A percentile compares a stretch with the other conserved stretches of the same genome.
phyloP scores from a whole-genome alignment of 2,329 filamentous ascomycete genomes.

The Calonectria leucothoes region DNA sequence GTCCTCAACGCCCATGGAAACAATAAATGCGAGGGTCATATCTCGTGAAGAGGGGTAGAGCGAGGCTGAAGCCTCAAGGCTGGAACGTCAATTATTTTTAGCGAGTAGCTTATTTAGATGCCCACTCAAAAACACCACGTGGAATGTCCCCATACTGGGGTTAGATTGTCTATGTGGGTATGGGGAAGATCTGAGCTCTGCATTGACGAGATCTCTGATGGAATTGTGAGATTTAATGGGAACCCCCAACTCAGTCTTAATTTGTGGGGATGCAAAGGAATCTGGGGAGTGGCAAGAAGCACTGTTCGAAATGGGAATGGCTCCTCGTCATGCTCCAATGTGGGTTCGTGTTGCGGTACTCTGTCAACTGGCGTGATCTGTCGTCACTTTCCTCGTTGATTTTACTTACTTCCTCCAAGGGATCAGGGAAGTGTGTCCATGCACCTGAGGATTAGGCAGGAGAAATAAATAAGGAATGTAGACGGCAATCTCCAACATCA shows the following conservation, averaged over 20 bases:
- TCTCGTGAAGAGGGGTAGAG: neutral
- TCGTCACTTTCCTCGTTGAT: neutral
- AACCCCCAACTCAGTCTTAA: neutral
- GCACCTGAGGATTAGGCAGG: neutral
- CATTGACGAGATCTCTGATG: conserved; percentile 22
- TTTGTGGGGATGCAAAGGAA: neutral
- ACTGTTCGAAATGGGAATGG: neutral
- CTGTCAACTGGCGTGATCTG: neutral
- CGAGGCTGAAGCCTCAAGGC: neutral
- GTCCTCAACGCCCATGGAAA: neutral
- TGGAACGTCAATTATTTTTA: neutral
- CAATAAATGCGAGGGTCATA: neutral
- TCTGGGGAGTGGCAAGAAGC: neutral
- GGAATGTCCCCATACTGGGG: conserved; percentile 26
- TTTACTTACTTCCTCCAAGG: neutral
- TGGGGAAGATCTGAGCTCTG: conserved; percentile 16
- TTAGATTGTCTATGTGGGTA: conserved; percentile 22
- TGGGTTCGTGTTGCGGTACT: no score
- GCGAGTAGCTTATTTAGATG: neutral
- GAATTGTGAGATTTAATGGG: neutral
- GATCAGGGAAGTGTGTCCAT: neutral
- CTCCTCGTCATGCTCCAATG: neutral
- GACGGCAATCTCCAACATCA: neutral
- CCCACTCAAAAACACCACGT: conserved; percentile 28
- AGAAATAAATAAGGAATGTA: neutral